Conservation (phyloP, 148 eudicot species). For the Vaccinium vitisidaea region DNA sequence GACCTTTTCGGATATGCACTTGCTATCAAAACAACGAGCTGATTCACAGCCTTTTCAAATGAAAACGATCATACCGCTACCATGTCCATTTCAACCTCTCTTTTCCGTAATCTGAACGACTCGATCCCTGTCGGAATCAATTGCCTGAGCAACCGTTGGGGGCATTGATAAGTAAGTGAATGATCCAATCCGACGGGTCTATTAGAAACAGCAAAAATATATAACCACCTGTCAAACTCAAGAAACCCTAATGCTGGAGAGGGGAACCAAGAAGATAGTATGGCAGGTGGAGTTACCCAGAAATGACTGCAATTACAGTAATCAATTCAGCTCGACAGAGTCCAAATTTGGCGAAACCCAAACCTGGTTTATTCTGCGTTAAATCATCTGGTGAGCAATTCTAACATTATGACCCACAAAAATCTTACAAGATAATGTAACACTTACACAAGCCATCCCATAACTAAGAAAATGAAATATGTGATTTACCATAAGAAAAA, state of each 20-base stretch:
- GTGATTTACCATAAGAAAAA: background rate
- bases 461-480: background rate
- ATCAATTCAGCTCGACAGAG: constrained; percentile 24
- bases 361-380: background rate
- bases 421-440: constrained; percentile 4
- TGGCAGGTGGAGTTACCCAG: constrained; percentile 22
- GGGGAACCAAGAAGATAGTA: constrained; percentile 22
- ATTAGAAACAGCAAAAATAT: constrained; percentile 1
- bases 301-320: constrained; percentile 26
- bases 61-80: constrained; percentile 33
- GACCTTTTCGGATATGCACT: constrained; percentile 16
- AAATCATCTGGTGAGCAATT: constrained; percentile 31
- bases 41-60: constrained; percentile 48
- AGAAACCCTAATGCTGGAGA: constrained; percentile 23
- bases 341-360: background rate
- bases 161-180: constrained; percentile 19
- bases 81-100: constrained; percentile 50
- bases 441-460: background rate
- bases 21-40: constrained; percentile 52
- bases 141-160: background rate
- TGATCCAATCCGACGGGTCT: background rate
- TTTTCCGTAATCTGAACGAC: constrained; percentile 29
- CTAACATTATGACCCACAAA: constrained; percentile 17
- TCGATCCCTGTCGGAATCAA: constrained; percentile 29
- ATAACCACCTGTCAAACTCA: constrained; percentile 3